These are phyloP conservation scores for Basipetospora sp. DNA, from an alignment of 2,329 filamentous ascomycete genomes.

Conservation along the genomic window DNA sequence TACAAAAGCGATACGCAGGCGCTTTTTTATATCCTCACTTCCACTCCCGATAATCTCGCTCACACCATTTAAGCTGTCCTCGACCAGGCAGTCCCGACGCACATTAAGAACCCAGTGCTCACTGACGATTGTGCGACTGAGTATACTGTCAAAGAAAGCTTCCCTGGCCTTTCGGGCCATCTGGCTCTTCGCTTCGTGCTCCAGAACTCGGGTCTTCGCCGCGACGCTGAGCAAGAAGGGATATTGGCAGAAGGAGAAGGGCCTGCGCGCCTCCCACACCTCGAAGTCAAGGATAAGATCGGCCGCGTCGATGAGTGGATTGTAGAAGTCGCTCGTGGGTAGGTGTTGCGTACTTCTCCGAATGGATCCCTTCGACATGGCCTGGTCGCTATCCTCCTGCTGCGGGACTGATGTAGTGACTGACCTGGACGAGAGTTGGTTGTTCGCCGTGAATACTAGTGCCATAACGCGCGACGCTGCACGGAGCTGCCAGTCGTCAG, in stretches of 20 bases:
- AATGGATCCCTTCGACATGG: no score
- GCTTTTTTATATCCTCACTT: slow-evolving; percentile 79
- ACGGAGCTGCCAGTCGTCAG: slow-evolving; percentile 80
- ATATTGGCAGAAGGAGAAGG: slow-evolving; percentile 83
- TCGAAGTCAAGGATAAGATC: slow-evolving; percentile 79
- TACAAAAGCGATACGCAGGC: slow-evolving; percentile 66
- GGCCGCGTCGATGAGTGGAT: slow-evolving; percentile 70
- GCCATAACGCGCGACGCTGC: slow-evolving; percentile 68
- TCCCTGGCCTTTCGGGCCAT: slow-evolving; percentile 82
- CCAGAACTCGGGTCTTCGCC: slow-evolving; percentile 79
- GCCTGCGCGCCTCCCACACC: slow-evolving; percentile 62
- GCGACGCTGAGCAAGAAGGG: slow-evolving; percentile 84
- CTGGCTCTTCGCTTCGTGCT: slow-evolving; percentile 73
- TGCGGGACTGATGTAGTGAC: background rate
- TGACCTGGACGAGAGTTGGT: slow-evolving; percentile 25
- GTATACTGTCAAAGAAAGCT: slow-evolving; percentile 79
- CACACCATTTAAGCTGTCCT: slow-evolving; percentile 73
- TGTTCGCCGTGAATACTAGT: slow-evolving; percentile 71
- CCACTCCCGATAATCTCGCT: slow-evolving; percentile 71
- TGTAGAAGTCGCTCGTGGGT: slow-evolving; percentile 75
- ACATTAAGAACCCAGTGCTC: slow-evolving; percentile 67
- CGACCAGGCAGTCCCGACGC: slow-evolving; percentile 70
- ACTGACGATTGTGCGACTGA: slow-evolving; percentile 57
- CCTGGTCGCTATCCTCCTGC: background rate
- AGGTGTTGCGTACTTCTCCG: slow-evolving; percentile 44